These are phyloP conservation scores for Tolypocladium album DNA, from an alignment of 2,329 filamentous ascomycete species.

Conservation along the genomic window DNA sequence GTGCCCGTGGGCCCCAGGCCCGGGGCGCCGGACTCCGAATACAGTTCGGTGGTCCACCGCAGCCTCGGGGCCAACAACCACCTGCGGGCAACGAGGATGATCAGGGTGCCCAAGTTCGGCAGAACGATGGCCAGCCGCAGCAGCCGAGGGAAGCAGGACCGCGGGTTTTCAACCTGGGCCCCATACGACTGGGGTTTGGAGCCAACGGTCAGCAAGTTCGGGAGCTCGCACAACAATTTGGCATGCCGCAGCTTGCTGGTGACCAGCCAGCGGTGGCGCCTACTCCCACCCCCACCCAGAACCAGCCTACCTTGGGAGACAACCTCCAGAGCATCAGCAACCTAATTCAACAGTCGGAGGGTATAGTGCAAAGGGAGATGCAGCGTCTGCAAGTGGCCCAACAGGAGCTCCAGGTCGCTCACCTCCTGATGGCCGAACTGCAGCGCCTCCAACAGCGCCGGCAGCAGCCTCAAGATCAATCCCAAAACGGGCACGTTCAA, in stretches of 20 bases:
- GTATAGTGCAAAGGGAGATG: conserved; percentile 58
- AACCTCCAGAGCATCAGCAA: conserved; percentile 37
- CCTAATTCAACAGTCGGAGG: conserved; percentile 56
- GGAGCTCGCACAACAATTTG: conserved; percentile 56
- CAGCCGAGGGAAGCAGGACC: conserved; percentile 27
- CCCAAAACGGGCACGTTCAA: conserved; percentile 10
- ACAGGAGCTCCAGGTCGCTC: conserved; percentile 58
- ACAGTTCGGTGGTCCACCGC: conserved; percentile 15
- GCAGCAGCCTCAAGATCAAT: conserved; percentile 20
- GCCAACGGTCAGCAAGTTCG: conserved; percentile 56
- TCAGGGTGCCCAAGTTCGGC: conserved; percentile 4
- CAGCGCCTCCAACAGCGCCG: conserved; percentile 48
- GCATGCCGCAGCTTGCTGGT: conserved; percentile 24
- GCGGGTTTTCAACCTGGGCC: conserved; percentile 62
- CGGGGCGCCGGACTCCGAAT: conserved; percentile 18
- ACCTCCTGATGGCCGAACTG: conserved; percentile 57
- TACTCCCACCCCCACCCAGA: conserved; percentile 8
- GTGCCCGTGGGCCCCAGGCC: conserved; percentile 14
- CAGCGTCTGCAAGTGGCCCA: conserved; percentile 50
- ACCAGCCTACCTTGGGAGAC: conserved; percentile 12
- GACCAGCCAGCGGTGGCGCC: conserved; percentile 12
- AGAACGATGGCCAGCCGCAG: conserved; percentile 8
- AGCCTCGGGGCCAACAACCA: conserved; percentile 5
- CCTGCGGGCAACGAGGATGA: conserved; percentile 4
- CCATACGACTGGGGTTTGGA: conserved; percentile 66